Conservation (phyloP, 2,329 filamentous ascomycete species). For the Lecanicillium sp. region DNA sequence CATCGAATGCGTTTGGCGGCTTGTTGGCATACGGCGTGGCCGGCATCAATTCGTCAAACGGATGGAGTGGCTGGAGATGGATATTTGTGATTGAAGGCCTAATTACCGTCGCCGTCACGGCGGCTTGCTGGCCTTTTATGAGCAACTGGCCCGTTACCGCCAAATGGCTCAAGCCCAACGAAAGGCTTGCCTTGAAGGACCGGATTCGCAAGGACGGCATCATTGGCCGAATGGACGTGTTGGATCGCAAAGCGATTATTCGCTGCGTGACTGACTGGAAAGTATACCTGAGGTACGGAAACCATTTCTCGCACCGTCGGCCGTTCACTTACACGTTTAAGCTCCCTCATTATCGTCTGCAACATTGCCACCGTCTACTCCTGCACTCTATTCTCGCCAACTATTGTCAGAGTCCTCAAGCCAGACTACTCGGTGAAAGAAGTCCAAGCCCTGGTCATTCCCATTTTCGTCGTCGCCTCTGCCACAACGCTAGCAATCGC, state of each 20-base stretch:
- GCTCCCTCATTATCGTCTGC: conserved; percentile 6
- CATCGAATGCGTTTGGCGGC: conserved; percentile 35
- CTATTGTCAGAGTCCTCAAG: conserved; percentile 5
- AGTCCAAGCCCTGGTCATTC: conserved; percentile 7
- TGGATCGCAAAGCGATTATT: conserved; percentile 1
- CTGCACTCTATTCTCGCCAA: conserved; percentile 7
- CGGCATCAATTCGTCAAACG: conserved; percentile 33
- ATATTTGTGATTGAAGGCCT: conserved; percentile 47
- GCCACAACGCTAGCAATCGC: conserved; percentile 3
- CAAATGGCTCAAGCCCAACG: conserved; percentile 1
- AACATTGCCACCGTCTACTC: conserved; percentile 8
- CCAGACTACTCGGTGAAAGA: conserved; percentile 3
- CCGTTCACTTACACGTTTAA: background rate
- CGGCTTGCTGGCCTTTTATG: conserved; percentile 6
- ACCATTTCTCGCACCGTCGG: background rate
- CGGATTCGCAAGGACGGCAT: conserved; percentile 7
- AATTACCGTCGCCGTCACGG: conserved; percentile 9
- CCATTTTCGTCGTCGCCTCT: conserved; percentile 8
- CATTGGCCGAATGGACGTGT: conserved; percentile 7
- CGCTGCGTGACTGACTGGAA: conserved; percentile 8
- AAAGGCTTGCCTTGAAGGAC: background rate
- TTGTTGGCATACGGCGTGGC: conserved; percentile 36
- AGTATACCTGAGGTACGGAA: conserved; percentile 1
- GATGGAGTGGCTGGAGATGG: conserved; percentile 39
- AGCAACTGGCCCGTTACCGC: conserved; percentile 3